These are phyloP conservation scores for Lobosporangium transversale DNA, from an alignment of 192 early-diverging fungal genomes.

Conservation along the genomic window DNA sequence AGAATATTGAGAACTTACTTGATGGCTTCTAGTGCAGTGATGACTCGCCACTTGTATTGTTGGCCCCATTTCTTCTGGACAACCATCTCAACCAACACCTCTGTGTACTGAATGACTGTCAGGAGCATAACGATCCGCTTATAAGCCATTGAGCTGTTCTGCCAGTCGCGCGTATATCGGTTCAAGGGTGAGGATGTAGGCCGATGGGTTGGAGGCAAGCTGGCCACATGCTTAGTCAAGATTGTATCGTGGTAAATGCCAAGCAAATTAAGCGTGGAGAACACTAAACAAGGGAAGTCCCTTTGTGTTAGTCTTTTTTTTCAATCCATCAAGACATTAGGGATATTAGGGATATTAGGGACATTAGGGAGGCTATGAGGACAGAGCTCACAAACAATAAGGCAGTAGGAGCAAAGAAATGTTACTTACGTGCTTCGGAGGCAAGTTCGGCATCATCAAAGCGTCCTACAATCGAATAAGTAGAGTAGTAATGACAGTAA, in stretches of 20 bases:
- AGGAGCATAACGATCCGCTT: constrained; percentile 68
- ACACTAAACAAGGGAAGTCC: constrained; percentile 62
- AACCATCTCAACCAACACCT: constrained; percentile 84
- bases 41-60: constrained; percentile 67
- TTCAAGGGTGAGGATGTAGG: constrained; percentile 66
- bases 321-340: no score
- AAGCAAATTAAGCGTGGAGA: constrained; percentile 81
- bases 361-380: no score
- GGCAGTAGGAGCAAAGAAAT: no score
- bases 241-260: constrained; percentile 91
- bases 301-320: no score
- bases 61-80: constrained; percentile 71
- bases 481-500: not conserved
- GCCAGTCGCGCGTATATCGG: constrained; percentile 77
- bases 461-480: no score
- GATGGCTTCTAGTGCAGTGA: constrained; percentile 69
- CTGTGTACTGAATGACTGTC: constrained; percentile 75
- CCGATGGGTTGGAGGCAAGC: constrained; percentile 50
- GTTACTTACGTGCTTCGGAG: constrained; percentile 79
- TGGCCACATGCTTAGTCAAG: constrained; percentile 60
- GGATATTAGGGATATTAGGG: no score
- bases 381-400: no score
- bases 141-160: constrained; percentile 59
- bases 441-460: constrained; percentile 94
- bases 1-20: no score